Base-by-base conservation (phyloP, 495 filamentous ascomycete species). In the Aspergillus ellipticus region DNA sequence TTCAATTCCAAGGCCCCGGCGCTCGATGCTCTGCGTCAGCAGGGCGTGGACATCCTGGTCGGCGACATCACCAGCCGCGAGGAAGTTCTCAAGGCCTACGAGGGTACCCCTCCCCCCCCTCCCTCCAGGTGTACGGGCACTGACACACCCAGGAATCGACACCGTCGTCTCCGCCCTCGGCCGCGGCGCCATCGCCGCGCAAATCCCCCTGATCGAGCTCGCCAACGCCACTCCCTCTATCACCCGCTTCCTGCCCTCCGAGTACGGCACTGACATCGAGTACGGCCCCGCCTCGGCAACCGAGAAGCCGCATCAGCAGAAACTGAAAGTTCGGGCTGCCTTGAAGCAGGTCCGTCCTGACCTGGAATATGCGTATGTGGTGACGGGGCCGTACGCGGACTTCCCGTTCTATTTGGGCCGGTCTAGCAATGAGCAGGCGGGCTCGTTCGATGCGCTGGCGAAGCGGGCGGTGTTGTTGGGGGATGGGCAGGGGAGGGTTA, bases 251-350 rank as follows among this genome's bases (percentile, higher is more conserved):
- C 78, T 88, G 57, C 86, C 87, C 4, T 87, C 82, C 17, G 87
- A 89, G 63, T 89, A 85, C 61, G 87, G 87, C 54, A 90, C 87
- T 0, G 87, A 89, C 54, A 85, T 89, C 57, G 85, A 86, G 63
- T 85, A 89, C 60, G 70, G 77, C 17, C 72, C 79, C 8, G 72
- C 76, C 33, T 87, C 84, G 51, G 77, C 75, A 20, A 47, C 68
- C 29, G 87, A 89, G 68, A 81, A 79, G 61, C 85, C 87, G 0
- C 87, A 90, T 57, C 86, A 89, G 67, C 69, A 78, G 60, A 89
- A 90, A 66, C 77, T 89, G 41, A 79, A 79, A 42, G 82, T 89
- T 35, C 76, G 87, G 31, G 80, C 77, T 21, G 79, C 79, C 43
- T 74, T 88, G 10, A 76, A 64, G 2, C 72, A 82, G 49, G 68